Conservation (phyloP, 352 stramenopile genomes). For the Globisporangium irregulare region DNA sequence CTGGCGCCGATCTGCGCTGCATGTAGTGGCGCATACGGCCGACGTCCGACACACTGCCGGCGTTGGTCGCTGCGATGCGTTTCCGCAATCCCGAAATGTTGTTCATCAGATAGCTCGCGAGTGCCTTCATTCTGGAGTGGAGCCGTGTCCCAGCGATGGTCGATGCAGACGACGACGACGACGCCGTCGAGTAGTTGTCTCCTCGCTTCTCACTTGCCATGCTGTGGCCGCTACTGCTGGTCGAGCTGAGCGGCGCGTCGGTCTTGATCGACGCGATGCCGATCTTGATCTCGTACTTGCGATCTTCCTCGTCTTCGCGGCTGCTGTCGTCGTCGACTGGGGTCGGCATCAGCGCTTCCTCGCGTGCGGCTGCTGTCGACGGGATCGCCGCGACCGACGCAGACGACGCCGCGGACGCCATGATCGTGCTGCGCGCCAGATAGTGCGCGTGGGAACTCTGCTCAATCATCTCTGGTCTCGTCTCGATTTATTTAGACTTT, state of each 20-base stretch:
- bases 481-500: not conserved
- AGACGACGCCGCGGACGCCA: constrained; percentile 4
- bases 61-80: constrained; percentile 19
- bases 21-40: constrained; percentile 41
- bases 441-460: constrained; percentile 11
- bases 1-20: constrained; percentile 39
- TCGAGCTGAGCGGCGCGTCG: constrained; percentile 7
- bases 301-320: constrained; percentile 26
- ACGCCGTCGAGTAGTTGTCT: constrained; percentile 7
- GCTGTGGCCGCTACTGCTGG: constrained; percentile 13
- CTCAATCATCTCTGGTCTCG: constrained; percentile 14
- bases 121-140: constrained; percentile 39
- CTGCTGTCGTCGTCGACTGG: constrained; percentile 16
- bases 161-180: constrained; percentile 19
- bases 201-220: constrained; percentile 17
- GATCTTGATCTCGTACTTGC: constrained; percentile 42
- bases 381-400: constrained; percentile 9
- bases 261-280: constrained; percentile 22
- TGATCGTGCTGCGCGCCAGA: constrained; percentile 6
- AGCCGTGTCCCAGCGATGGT: constrained; percentile 14
- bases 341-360: constrained; percentile 13
- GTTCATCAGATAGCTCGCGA: constrained; percentile 45
- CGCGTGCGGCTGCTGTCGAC: constrained; percentile 14
- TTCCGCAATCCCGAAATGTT: constrained; percentile 35
- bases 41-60: constrained; percentile 31